Evolutionary conservation across 306 rosid species (phyloP).

Genomic region (Trifolium repens): DNA sequence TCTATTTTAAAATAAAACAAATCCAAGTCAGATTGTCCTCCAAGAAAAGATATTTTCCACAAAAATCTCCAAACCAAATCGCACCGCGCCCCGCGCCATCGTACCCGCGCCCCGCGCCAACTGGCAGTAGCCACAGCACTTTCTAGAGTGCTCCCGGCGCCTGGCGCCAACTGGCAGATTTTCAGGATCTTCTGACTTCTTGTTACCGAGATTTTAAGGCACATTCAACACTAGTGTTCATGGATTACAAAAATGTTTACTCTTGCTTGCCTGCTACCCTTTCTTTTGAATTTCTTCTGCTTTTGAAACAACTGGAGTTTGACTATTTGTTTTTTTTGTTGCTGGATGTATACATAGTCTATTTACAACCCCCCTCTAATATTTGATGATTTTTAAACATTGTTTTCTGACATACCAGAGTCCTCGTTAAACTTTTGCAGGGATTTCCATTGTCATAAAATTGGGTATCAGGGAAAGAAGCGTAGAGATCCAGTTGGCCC

Average conservation of each 20-base stretch:
- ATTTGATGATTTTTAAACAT: constrained; percentile 11
- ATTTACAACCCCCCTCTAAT: background rate
- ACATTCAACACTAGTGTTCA: no score
- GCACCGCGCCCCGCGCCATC: no score
- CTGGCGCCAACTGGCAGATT: no score
- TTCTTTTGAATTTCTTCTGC: constrained; percentile 22
- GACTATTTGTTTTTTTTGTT: constrained; percentile 10
- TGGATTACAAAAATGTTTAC: constrained; percentile 18
- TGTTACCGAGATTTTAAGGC: no score
- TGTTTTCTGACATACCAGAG: constrained; percentile 33
- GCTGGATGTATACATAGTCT: constrained; percentile 5
- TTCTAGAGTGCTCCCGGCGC: no score
- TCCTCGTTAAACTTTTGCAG: constrained; percentile 50
- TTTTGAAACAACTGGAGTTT: constrained; percentile 16
- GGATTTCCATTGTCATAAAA: constrained; percentile 66
- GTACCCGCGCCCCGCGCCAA: no score
- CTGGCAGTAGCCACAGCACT: no score
- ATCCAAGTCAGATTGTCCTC: no score
- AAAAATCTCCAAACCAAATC: no score
- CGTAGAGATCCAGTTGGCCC: constrained; percentile 18
- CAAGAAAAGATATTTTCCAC: no score
- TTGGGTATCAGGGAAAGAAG: constrained; percentile 67
- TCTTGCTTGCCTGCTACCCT: constrained; percentile 18
- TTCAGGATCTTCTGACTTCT: no score
- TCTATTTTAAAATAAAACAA: no score